Base-by-base conservation (phyloP, 306 rosid genomes). In the Inga oerstediana region DNA sequence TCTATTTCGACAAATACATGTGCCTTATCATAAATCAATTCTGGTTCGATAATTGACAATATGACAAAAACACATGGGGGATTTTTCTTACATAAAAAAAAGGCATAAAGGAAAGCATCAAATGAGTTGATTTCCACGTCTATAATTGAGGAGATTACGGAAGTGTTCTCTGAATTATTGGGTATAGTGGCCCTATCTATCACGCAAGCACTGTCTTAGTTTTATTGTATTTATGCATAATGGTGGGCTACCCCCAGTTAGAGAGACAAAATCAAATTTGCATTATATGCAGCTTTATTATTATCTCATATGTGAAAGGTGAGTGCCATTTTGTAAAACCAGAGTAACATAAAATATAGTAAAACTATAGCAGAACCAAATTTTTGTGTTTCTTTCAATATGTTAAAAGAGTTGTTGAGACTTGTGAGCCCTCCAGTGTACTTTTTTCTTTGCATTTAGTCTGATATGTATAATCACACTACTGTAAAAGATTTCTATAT, bases 71-170 rank as follows among this genome's bases (percentile, higher is more conserved):
- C 70, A 52, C 27, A 82, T 64, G 69, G 39, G 39, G 74, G 75
- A 39, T 76, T 80, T 80, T 80, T 58, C 35, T 74, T 49, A 14
- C 14, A 61, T 61, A 22, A 15, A 15, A 48, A 51, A 27, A 24
- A 32, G 64, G 62, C 56, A 22, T 54, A 22, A 4, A 19, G 12
- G 22, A 51, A 71, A n/a, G 24, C 10, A 11, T 22, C 5, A 22
- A 27, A 20, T 19, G 59, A 46, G 56, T 72, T 46, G 77, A 72
- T 22, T 13, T 45, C 41, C 43, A 74, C 41, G 49, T 74, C 2
- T 67, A 39, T 74, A 27, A 39, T 77, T 49, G 79, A 87, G 79
- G 74, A 77, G 84, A 66, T 84, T 84, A 78, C 66, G 79, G 85
- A 74, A 34, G 45, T 5, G 17, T 62, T 79, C 30, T 75, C 5